Conservation (phyloP, 768 basidiomycete species). For the Mycena capillaripes region DNA sequence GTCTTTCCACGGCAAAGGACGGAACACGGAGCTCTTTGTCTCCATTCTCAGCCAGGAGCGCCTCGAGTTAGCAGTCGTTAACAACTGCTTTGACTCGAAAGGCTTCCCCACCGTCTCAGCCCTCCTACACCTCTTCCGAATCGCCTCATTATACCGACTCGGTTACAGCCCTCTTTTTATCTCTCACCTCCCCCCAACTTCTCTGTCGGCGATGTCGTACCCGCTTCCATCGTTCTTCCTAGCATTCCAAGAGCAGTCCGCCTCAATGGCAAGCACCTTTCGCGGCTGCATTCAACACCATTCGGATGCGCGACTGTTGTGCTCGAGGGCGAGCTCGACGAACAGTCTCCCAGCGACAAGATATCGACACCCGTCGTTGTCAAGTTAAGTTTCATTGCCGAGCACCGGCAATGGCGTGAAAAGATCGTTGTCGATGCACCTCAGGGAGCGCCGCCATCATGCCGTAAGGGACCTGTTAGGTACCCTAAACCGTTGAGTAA, state of each 20-base stretch:
- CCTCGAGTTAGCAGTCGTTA: conserved; percentile 24
- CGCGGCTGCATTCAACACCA: conserved; percentile 18
- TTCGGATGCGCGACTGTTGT: conserved; percentile 25
- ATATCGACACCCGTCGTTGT: not conserved
- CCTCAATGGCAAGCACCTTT: conserved; percentile 22
- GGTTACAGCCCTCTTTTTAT: conserved; percentile 31
- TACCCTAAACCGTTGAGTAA: too few species aligned
- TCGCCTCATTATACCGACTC: conserved; percentile 23
- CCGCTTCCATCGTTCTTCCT: conserved; percentile 21
- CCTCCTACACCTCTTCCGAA: conserved; percentile 21
- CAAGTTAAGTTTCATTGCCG: conserved; percentile 16
- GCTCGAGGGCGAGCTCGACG: conserved; percentile 25
- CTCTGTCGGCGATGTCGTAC: conserved; percentile 24
- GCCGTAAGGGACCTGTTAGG: too few species aligned
- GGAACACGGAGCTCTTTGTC: conserved; percentile 18
- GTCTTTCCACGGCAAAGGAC: conserved; percentile 32
- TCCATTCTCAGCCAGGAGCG: conserved; percentile 24
- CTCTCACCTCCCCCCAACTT: conserved; percentile 14
- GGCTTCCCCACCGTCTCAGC: conserved; percentile 7
- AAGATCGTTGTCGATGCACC: conserved; percentile 17
- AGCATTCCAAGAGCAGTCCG: conserved; percentile 3
- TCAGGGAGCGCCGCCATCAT: too few species aligned
- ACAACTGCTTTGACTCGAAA: conserved; percentile 15
- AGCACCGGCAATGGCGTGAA: conserved; percentile 18
- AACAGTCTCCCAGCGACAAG: conserved; percentile 16